These are phyloP conservation scores for Stachybotrys chartarum DNA, from an alignment of 2,329 filamentous ascomycete species.

Conservation along the genomic window DNA sequence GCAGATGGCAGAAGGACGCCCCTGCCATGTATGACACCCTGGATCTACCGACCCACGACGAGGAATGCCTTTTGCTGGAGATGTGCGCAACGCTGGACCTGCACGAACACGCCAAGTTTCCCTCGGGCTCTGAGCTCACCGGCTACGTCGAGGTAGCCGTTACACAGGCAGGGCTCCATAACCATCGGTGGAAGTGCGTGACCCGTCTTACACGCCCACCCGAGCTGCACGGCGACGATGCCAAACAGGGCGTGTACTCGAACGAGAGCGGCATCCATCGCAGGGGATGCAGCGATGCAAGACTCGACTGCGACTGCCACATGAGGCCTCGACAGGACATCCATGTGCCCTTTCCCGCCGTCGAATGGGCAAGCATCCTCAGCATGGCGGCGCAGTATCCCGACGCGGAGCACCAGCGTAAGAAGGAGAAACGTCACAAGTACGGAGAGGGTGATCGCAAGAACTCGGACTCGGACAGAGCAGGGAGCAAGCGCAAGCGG, in stretches of 20 bases:
- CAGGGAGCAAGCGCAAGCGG: conserved; percentile 31
- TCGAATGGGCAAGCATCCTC: conserved; percentile 51
- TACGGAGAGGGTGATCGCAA: conserved; percentile 23
- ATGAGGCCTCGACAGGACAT: conserved; percentile 39
- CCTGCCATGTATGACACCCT: conserved; percentile 48
- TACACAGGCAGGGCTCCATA: conserved; percentile 43
- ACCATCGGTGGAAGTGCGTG: conserved; percentile 53
- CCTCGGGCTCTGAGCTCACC: conserved; percentile 51
- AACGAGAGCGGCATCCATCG: conserved; percentile 48
- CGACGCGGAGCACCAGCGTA: conserved; percentile 30
- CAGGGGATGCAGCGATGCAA: conserved; percentile 40
- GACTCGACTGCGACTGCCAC: conserved; percentile 44
- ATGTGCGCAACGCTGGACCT: conserved; percentile 55
- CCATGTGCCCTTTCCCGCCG: conserved; percentile 50
- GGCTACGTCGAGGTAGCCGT: conserved; percentile 53
- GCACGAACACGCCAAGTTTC: conserved; percentile 50
- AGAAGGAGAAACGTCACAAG: conserved; percentile 29
- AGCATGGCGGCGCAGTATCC: conserved; percentile 49
- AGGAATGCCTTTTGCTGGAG: conserved; percentile 51
- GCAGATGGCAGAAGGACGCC: conserved; percentile 52
- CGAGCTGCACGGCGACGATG: conserved; percentile 42
- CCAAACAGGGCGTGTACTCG: conserved; percentile 35
- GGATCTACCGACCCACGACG: conserved; percentile 37
- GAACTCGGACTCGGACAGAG: conserved; percentile 25
- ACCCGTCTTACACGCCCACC: conserved; percentile 50